phyloP scores from a whole-genome alignment of 2,329 filamentous ascomycete genomes.

The Cladorrhinum sp. region DNA sequence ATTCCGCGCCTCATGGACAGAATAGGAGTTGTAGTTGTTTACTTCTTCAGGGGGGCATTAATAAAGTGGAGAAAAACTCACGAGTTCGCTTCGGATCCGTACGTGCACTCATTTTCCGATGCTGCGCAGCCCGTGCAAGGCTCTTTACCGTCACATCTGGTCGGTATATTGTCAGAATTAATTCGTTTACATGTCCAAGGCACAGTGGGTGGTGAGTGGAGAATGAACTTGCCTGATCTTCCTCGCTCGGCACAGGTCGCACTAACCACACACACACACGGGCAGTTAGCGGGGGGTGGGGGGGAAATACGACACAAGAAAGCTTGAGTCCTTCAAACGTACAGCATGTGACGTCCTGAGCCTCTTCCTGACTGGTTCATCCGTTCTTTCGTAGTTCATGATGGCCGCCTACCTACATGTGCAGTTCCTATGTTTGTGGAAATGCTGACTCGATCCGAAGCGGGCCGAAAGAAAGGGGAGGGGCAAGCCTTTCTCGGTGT shows the following conservation, averaged over 20 bases:
- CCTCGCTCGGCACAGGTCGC: slow-evolving; percentile 45
- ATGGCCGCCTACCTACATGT: background rate
- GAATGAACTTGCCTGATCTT: slow-evolving; percentile 44
- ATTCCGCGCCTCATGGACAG: no score
- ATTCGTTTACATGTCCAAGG: no score
- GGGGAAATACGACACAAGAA: background rate
- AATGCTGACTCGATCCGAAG: slow-evolving; percentile 28
- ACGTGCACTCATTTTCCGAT: slow-evolving; percentile 39
- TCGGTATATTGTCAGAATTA: background rate
- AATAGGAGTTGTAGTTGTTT: no score
- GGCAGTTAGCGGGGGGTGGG: background rate
- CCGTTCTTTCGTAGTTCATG: slow-evolving; percentile 29
- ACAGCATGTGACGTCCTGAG: slow-evolving; percentile 43
- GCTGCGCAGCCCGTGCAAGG: slow-evolving; percentile 42
- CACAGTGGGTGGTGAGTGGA: background rate
- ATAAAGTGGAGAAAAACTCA: slow-evolving; percentile 28
- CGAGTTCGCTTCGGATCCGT: slow-evolving; percentile 44
- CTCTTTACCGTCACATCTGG: slow-evolving; percentile 46
- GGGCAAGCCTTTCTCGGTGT: background rate
- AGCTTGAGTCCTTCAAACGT: slow-evolving; percentile 21
- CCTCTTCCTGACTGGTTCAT: slow-evolving; percentile 38
- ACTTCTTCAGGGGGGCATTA: slow-evolving; percentile 1
- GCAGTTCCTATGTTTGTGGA: background rate
- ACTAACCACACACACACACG: no score
- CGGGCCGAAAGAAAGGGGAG: slow-evolving; percentile 30